Base-by-base conservation (phyloP, 2,329 filamentous ascomycete species). In the Fonsecaea pedrosoi region DNA sequence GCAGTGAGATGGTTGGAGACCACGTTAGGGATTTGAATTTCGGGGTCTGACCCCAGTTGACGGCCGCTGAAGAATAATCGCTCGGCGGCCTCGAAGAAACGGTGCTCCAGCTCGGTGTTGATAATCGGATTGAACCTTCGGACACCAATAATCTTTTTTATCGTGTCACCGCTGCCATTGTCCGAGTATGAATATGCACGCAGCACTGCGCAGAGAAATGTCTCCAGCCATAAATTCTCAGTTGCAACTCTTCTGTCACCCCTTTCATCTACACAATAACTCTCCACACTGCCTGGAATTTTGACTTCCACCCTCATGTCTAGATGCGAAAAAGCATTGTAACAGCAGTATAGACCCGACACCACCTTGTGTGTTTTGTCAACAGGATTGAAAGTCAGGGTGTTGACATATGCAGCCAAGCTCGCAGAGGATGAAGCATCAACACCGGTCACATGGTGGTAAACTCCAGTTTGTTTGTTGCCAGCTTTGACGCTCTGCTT, bases 301-400 rank as follows among this genome's bases (percentile, higher is more conserved):
- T 94, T 94, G 67, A 99, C 94, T 76, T 98, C 94, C 12, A 99
- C 94, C 68, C 95, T 92, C 95, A 99, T 99, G 76, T 99, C 95
- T 61, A 98, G 86, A 71, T 96, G 88, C 4, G 95, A 98, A 79
- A 99, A 97, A 71, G 95, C 95, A 92, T 99, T 99, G 85, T 99
- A 99, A 81, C 95, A 99, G 81, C 95, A 98, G 81, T 97, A 98
- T 45, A 97, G 85, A 4, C 95, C 95, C 71, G 96, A 95, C 8
- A 93, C 90, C 65, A 98, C 95, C 82, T 97, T 98, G 76, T 91
- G 87, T 68, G 90, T 85, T 77, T 92, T 92, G 72, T 94, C 91
- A 71, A 90, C 88, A 62, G 94, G 91, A 71, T 90, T 90, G 81
- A 97, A 96, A 54, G 94, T 97, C 68, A 99, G 85, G 45, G 94